A percentile compares a stretch with the other conserved stretches of the same genome.
phyloP scores from a whole-genome alignment of 805 yeast species.

The Starmerella riodocensis region DNA sequence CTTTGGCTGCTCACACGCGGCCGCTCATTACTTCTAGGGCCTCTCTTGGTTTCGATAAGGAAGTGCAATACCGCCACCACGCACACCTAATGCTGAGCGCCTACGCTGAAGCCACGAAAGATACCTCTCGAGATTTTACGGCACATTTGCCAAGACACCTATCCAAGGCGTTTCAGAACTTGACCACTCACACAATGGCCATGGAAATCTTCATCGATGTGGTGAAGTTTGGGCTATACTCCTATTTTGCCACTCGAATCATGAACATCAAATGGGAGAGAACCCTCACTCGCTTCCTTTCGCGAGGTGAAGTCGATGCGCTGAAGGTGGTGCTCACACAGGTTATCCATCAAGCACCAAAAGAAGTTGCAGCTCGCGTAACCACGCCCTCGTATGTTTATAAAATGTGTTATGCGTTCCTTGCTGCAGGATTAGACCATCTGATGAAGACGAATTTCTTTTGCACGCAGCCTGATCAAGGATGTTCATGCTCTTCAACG shows the following conservation, averaged over 20 bases:
- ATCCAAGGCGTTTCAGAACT: not conserved
- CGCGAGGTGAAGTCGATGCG: not conserved
- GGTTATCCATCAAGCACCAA: not conserved
- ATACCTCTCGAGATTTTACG: not conserved
- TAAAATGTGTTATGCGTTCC: not conserved
- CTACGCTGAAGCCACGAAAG: not conserved
- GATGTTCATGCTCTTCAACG: no score
- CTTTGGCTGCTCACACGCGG: not conserved
- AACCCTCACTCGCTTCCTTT: not conserved
- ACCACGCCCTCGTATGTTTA: not conserved
- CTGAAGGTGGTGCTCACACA: not conserved
- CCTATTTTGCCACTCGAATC: not conserved
- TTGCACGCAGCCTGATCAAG: not conserved
- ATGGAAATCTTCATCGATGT: constrained; percentile 12
- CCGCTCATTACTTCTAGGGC: not conserved
- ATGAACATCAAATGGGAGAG: constrained; percentile 1
- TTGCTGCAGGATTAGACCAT: not conserved
- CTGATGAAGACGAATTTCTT: not conserved
- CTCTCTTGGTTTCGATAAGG: not conserved
- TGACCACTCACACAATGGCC: constrained; percentile 12
- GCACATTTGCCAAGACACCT: constrained; percentile 3
- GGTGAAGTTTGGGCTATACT: constrained; percentile 2
- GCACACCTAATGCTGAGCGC: not conserved
- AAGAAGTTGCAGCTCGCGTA: not conserved
- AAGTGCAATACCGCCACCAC: not conserved